Base-by-base conservation (phyloP, 768 basidiomycete species). In the Xanthoconium stramineum region DNA sequence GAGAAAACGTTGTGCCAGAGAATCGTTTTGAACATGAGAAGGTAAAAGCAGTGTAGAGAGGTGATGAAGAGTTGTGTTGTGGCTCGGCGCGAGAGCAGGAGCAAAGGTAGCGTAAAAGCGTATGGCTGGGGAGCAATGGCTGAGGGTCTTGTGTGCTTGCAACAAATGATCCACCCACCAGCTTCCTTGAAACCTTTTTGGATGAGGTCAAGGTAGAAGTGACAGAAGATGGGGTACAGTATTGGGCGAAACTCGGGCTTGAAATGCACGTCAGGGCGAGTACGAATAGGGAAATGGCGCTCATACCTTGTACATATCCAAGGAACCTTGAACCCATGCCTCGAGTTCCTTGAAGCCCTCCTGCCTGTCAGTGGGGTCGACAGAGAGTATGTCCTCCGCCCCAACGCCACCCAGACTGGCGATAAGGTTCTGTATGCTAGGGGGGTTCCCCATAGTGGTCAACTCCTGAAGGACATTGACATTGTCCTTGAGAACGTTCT, bases 201-300 rank as follows among this genome's bases (percentile, higher is more conserved):
- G 46, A 98, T 85, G 47, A 99, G 81, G 70, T 98, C 96, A 32
- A 99, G 79, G 71, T 96, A 98, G 69, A 98, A 98, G 72, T 99
- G 94, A 48, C 91, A 93, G 69, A 98, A 98, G 59, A 99, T 90
- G 3, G 97, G 97, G 67, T 94, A 97, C 15, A 97, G 74, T 36
- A 99, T 88, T 44, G 92, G 94, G 44, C 90, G 81, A 64, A 99
- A 89, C 72, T 99, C 95, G 52, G 93, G 92, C 90, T 98, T 52
- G 9, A 19, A 8, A 50, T 32, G 69, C 19, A 38, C 51, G 35
- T 69, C n/a, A 68, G 48, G 51, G 38, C n/a, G 42, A 52, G 28
- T 30, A 15, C 32, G 35, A 32, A 15, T 32, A 19, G 39, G 44
- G 33, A 33, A 42, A 24, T 36, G 52, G 29, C 20, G 38, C 9